Evolutionary conservation across 805 yeast species (phyloP).

Genomic region (Isabelozyma gotoi): DNA sequence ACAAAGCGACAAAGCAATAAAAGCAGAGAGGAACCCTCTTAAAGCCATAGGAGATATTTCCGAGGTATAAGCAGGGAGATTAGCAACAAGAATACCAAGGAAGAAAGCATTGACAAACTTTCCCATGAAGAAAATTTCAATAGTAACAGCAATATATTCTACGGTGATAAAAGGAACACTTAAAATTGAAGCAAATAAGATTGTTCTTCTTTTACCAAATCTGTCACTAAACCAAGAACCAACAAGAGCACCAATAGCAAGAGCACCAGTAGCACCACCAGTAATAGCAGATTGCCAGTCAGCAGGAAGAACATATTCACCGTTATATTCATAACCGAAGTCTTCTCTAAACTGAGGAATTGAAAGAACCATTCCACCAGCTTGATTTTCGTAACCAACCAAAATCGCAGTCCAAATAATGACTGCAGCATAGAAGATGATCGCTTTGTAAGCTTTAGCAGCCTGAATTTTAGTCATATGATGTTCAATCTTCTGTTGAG

Average conservation of each 20-base stretch:
- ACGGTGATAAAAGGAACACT: slow-evolving; percentile 31
- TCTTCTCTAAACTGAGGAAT: slow-evolving; percentile 5
- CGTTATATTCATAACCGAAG: background rate
- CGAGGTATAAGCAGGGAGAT: slow-evolving; percentile 33
- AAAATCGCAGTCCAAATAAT: background rate
- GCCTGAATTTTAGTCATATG: slow-evolving; percentile 7
- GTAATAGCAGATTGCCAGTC: slow-evolving; percentile 6
- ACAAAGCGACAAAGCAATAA: slow-evolving; percentile 29
- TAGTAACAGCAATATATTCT: slow-evolving; percentile 31
- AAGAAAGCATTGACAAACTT: slow-evolving; percentile 35
- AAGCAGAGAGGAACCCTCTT: slow-evolving; percentile 20
- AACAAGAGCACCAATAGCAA: background rate
- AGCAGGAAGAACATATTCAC: slow-evolving; percentile 1
- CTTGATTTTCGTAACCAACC: slow-evolving; percentile 2
- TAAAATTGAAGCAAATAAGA: slow-evolving; percentile 21
- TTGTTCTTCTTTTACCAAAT: slow-evolving; percentile 31
- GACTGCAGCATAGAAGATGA: background rate
- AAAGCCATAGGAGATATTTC: slow-evolving; percentile 38
- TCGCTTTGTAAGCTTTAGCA: slow-evolving; percentile 1
- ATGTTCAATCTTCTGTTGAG: slow-evolving; percentile 16
- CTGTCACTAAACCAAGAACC: slow-evolving; percentile 21
- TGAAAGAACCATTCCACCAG: slow-evolving; percentile 2
- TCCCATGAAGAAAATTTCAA: slow-evolving; percentile 36
- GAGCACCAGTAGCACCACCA: slow-evolving; percentile 5
- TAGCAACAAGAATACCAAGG: slow-evolving; percentile 35